Evolutionary conservation across 768 basidiomycete genomes (phyloP).

Genomic region (Asterophora parasitica): DNA sequence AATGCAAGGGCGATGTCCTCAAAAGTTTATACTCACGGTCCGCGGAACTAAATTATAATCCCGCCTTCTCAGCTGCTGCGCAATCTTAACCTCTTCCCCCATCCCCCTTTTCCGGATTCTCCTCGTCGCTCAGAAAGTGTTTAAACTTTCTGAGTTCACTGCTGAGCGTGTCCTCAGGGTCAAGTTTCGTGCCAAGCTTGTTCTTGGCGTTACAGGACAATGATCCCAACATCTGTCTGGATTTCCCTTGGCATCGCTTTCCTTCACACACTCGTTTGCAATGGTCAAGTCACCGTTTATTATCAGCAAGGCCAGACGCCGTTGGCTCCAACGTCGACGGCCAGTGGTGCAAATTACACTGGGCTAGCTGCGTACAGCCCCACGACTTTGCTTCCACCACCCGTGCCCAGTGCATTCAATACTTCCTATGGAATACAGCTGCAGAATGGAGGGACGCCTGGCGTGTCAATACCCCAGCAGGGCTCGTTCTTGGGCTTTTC

Average conservation of each 20-base stretch:
- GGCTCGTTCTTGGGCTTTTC: constrained; percentile 51
- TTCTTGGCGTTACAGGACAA: no score
- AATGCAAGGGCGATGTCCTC: no score
- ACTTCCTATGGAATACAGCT: constrained; percentile 45
- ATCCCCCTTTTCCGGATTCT: no score
- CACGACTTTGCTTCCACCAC: constrained; percentile 43
- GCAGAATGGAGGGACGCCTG: constrained; percentile 26
- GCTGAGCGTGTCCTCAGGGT: no score
- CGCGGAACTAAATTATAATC: no score
- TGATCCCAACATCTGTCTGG: background rate
- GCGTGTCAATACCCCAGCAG: constrained; percentile 31
- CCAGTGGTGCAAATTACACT: constrained; percentile 40
- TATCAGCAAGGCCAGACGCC: constrained; percentile 29
- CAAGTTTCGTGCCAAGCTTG: no score
- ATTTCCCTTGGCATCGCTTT: constrained; percentile 8
- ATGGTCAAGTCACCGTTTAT: constrained; percentile 34
- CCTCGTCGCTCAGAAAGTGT: no score
- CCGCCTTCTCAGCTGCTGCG: no score
- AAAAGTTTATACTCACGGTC: no score
- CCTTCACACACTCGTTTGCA: constrained; percentile 7
- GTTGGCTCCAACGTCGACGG: constrained; percentile 18
- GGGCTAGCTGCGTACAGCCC: constrained; percentile 51
- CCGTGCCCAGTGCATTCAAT: constrained; percentile 41
- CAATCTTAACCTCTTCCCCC: no score
- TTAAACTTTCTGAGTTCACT: no score